Evolutionary conservation across 148 eudicot genomes (phyloP).

Genomic region (Oxyria digyna): DNA sequence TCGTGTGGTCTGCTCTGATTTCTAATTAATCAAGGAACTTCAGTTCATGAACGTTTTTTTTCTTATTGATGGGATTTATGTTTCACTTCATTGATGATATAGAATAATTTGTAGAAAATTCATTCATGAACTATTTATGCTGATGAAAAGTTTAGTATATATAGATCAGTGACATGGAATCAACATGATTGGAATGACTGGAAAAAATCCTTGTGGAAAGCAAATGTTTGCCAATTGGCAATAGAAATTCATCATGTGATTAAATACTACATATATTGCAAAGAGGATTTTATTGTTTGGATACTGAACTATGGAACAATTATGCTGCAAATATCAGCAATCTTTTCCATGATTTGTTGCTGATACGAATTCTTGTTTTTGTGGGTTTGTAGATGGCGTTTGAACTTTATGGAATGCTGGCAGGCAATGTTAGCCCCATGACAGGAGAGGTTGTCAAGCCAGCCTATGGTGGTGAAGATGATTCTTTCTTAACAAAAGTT

Average conservation of each 20-base stretch:
- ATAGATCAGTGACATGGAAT: neutral
- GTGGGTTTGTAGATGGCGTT: conserved; percentile 60
- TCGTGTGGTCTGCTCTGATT: neutral
- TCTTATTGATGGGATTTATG: neutral
- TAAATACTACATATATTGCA: neutral
- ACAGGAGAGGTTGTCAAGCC: conserved; percentile 92
- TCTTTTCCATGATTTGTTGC: neutral
- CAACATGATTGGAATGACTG: neutral
- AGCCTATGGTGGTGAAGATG: conserved; percentile 92
- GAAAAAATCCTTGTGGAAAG: neutral
- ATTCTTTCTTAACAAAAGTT: conserved; percentile 72
- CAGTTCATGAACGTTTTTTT: neutral
- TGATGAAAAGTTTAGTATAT: neutral
- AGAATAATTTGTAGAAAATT: neutral
- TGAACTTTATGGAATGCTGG: conserved; percentile 89
- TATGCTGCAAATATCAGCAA: neutral
- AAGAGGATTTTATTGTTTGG: neutral
- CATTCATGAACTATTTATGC: neutral
- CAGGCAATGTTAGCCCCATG: conserved; percentile 90
- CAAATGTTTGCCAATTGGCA: neutral
- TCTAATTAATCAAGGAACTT: neutral
- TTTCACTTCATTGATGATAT: neutral
- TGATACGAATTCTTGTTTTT: neutral
- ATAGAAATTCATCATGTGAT: neutral
- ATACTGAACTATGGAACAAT: neutral